These are phyloP conservation scores for Farysia itapuensis DNA, from an alignment of 1,284 basidiomycete genomes.

Conservation along the genomic window DNA sequence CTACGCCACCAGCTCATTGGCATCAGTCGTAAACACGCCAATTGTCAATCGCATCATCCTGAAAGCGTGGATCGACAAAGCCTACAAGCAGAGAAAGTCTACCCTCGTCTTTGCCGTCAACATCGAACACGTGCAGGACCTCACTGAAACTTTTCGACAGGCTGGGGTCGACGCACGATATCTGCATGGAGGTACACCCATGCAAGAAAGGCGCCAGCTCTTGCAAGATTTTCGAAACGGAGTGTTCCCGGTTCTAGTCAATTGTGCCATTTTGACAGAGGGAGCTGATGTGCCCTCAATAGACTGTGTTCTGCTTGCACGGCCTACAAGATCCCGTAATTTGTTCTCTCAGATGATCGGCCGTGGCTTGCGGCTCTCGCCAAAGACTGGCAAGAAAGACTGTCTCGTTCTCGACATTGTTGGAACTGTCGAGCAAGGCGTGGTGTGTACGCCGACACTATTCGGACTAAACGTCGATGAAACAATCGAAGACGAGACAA, in stretches of 20 bases:
- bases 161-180: slow-evolving; percentile 85
- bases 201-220: slow-evolving; percentile 69
- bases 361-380: slow-evolving; percentile 83
- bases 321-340: slow-evolving; percentile 79
- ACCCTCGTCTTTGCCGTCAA: slow-evolving; percentile 90
- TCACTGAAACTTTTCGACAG: slow-evolving; percentile 74
- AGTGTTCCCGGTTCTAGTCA: slow-evolving; percentile 81
- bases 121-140: slow-evolving; percentile 75
- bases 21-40: slow-evolving; percentile 46
- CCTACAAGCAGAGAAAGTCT: slow-evolving; percentile 67
- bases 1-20: slow-evolving; percentile 44
- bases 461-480: slow-evolving; percentile 80
- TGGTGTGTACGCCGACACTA: slow-evolving; percentile 79
- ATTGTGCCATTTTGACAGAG: slow-evolving; percentile 77
- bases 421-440: slow-evolving; percentile 73
- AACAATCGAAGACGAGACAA: slow-evolving; percentile 64
- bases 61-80: slow-evolving; percentile 50
- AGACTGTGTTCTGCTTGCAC: slow-evolving; percentile 80
- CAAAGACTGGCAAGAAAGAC: slow-evolving; percentile 76
- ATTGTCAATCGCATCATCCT: slow-evolving; percentile 52
- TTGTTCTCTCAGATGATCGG: slow-evolving; percentile 96
- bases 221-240: slow-evolving; percentile 73
- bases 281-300: slow-evolving; percentile 64
- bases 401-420: slow-evolving; percentile 91
- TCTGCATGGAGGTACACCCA: slow-evolving; percentile 71